Percentiles rank a stretch among this genome's conserved stretches.
phyloP scores from a whole-genome alignment of 2,329 filamentous ascomycete species.

The Dactylellina leptospora region DNA sequence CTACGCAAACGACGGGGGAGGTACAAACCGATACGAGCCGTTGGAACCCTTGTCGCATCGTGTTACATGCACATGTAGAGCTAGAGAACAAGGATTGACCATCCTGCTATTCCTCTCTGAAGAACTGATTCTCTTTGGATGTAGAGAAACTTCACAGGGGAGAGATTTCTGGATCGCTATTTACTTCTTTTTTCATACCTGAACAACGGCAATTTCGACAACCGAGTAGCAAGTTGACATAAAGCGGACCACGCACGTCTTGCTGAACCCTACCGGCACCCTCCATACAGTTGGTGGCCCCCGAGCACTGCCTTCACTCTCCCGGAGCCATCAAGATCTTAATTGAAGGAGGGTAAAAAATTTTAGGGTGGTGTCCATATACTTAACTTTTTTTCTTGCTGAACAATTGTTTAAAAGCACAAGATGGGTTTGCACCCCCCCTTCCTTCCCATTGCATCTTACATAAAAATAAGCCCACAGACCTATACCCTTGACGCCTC shows the following conservation, averaged over 20 bases:
- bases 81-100: conserved; percentile 48
- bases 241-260: conserved; percentile 27
- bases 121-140: conserved; percentile 35
- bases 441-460: conserved; percentile 52
- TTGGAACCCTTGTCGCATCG: conserved; percentile 51
- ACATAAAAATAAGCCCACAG: conserved; percentile 50
- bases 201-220: conserved; percentile 40
- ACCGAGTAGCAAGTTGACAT: conserved; percentile 32
- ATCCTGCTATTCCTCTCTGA: conserved; percentile 33
- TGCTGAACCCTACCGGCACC: conserved; percentile 25
- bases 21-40: conserved; percentile 52
- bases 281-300: conserved; percentile 13
- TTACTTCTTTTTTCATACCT: conserved; percentile 30
- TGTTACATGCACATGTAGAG: conserved; percentile 52
- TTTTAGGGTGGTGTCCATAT: conserved; percentile 51
- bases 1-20: conserved; percentile 25
- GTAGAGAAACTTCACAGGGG: conserved; percentile 32
- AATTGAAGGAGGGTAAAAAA: conserved; percentile 32
- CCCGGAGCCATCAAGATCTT: conserved; percentile 40
- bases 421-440: conserved; percentile 53
- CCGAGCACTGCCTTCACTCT: conserved; percentile 37
- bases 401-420: conserved; percentile 52
- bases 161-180: conserved; percentile 15
- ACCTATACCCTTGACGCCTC: conserved; percentile 50
- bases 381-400: conserved; percentile 38